Evolutionary conservation across 169 alveolate genomes (phyloP).

Genomic region (Eimeria nieschulzi): DNA sequence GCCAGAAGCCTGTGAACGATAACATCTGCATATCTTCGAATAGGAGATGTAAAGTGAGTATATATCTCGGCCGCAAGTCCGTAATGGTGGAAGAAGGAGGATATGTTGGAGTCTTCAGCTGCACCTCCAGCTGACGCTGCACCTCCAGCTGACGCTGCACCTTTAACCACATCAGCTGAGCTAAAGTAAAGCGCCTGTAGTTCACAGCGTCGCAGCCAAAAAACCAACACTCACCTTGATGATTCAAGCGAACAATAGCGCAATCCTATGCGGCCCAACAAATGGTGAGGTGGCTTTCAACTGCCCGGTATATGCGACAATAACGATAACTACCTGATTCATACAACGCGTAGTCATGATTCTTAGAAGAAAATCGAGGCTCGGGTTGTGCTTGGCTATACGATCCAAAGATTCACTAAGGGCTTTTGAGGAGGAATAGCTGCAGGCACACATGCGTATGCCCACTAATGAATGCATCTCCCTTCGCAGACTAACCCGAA

Average conservation of each 20-base stretch:
- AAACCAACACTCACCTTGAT: not conserved
- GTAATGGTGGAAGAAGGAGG: constrained; percentile 82
- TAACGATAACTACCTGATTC: constrained; percentile 83
- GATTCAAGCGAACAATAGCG: not conserved
- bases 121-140: constrained; percentile 9
- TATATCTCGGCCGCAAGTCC: constrained; percentile 99
- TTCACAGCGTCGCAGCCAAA: not conserved
- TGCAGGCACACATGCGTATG: not conserved
- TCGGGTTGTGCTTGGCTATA: constrained; percentile 83
- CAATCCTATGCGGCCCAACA: not conserved
- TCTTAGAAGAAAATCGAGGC: constrained; percentile 90
- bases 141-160: constrained; percentile 1
- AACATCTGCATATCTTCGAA: constrained; percentile 94
- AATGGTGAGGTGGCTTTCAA: too few species aligned
- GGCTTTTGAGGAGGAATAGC: constrained; percentile 62
- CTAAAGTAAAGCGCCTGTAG: constrained; percentile 85
- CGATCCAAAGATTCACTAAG: constrained; percentile 74
- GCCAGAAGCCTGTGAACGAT: constrained; percentile 80
- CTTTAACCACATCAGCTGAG: constrained; percentile 71
- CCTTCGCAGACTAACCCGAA: not conserved
- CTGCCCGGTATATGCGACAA: too few species aligned
- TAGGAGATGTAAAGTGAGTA: constrained; percentile 99
- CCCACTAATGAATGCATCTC: too few species aligned
- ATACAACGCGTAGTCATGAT: constrained; percentile 93
- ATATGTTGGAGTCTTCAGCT: not conserved